A percentile compares a stretch with the other conserved stretches of the same genome.
Conservation (phyloP, 192 early-diverging fungal species). For the Gaertneriomyces semiglobifer region DNA sequence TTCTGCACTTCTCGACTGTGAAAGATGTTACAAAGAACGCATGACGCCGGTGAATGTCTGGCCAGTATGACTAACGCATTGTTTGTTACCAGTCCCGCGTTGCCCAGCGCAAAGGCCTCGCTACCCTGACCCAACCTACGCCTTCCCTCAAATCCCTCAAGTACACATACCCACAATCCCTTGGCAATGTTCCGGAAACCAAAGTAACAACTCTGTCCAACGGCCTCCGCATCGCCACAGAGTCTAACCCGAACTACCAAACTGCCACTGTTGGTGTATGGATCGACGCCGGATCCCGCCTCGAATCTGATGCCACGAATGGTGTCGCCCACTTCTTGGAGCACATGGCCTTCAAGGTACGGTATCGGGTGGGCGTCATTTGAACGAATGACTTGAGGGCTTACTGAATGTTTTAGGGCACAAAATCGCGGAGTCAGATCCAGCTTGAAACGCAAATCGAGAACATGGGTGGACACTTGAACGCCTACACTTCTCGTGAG, state of each 20-base stretch:
- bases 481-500: slow-evolving; percentile 98
- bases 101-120: no score
- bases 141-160: slow-evolving; percentile 29
- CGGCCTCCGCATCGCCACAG: slow-evolving; percentile 56
- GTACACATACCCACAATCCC: slow-evolving; percentile 46
- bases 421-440: slow-evolving; percentile 76
- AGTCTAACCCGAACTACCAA: slow-evolving; percentile 56
- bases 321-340: slow-evolving; percentile 97
- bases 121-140: slow-evolving; percentile 8
- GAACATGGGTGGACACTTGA: slow-evolving; percentile 97
- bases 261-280: slow-evolving; percentile 64
- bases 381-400: no score
- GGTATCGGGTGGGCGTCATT: not conserved
- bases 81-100: no score
- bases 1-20: no score
- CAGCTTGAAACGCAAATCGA: slow-evolving; percentile 94
- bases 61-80: no score
- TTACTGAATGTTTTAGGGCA: slow-evolving; percentile 56
- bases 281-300: slow-evolving; percentile 59
- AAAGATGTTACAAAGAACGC: no score
- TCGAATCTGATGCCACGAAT: slow-evolving; percentile 72
- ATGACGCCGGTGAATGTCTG: no score
- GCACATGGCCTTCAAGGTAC: slow-evolving; percentile 98
- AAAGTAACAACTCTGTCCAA: slow-evolving; percentile 50
- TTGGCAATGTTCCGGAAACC: slow-evolving; percentile 48